Conservation (phyloP, 2,329 filamentous ascomycete genomes). For the Cytospora leucostoma region DNA sequence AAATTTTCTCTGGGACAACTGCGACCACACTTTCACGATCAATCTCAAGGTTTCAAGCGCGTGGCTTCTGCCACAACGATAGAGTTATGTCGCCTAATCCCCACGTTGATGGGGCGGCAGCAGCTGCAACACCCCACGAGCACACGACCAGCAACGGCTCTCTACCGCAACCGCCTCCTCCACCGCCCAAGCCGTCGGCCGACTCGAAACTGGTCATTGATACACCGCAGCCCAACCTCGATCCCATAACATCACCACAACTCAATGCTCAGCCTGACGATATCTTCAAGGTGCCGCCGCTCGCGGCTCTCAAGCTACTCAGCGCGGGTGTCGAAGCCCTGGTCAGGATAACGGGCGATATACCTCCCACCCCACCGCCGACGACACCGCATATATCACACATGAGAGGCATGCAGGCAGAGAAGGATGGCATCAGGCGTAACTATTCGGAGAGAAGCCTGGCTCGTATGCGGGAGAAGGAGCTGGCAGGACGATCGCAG, state of each 20-base stretch:
- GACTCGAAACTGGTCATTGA: constrained; percentile 38
- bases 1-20: constrained; percentile 1
- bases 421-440: constrained; percentile 62
- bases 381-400: constrained; percentile 63
- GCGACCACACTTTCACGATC: neutral
- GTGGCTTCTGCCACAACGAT: neutral
- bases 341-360: constrained; percentile 72
- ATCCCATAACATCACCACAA: constrained; percentile 33
- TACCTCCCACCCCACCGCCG: constrained; percentile 77
- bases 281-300: constrained; percentile 71
- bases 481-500: constrained; percentile 34
- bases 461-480: constrained; percentile 42
- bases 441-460: constrained; percentile 59
- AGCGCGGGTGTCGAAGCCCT: constrained; percentile 70
- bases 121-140: constrained; percentile 2
- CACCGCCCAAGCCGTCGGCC: constrained; percentile 41
- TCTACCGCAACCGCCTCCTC: constrained; percentile 39
- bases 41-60: neutral
- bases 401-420: constrained; percentile 63
- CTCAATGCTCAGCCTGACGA: constrained; percentile 53
- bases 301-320: constrained; percentile 78
- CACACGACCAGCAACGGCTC: constrained; percentile 29
- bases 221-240: constrained; percentile 29
- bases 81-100: constrained; percentile 26
- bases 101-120: constrained; percentile 16